Base-by-base conservation (phyloP, 208 protist genomes). In the Trypanosoma vivax region DNA sequence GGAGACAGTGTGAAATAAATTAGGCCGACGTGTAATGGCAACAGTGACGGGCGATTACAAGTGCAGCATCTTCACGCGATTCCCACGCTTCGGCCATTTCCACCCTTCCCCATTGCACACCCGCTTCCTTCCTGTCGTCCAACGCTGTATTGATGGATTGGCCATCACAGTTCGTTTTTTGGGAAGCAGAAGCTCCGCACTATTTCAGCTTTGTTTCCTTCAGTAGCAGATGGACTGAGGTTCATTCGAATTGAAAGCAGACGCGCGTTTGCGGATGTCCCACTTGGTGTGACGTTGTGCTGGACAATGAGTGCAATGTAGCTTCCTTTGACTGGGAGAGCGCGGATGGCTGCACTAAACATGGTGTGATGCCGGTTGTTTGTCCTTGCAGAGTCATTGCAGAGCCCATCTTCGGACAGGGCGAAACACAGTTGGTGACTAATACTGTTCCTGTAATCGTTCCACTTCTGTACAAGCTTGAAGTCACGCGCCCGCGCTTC, bases 181-280 rank as follows among this genome's bases (percentile, higher is more conserved):
- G 60, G 60, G 49, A 66, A 66, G 18, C 54, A 66, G 23, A 60
- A 66, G 25, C 43, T 60, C 10, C 51, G 60, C 5, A 49, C 10
- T 14, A 54, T 46, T n/a, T 54, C 49, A 10, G 56, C 53, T 18
- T 29, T 30, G 13, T 49, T 29, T 23, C 5, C 35, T 21, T 16
- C 31, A n/a, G 43, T 7, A 19, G 10, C 35, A 16, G 9, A 21
- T 34, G 37, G 0, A 13, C 42, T 25, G 14, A 60, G 49, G 25
- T 60, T 42, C 4, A 60, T 28, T 30, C 54, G 27, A 38, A 66
- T 38, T 34, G 24, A 55, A 49, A 66, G 60, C 27, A 66, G 13
- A 19, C 60, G 60, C 19, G 43, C 60, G n/a, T 58, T 66, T 11
- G 23, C 18, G 21, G 60, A 28, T 21, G 39, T 16, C 7, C 60